Conservation (phyloP, 208 protist genomes). For the Trypanosoma theileri region DNA sequence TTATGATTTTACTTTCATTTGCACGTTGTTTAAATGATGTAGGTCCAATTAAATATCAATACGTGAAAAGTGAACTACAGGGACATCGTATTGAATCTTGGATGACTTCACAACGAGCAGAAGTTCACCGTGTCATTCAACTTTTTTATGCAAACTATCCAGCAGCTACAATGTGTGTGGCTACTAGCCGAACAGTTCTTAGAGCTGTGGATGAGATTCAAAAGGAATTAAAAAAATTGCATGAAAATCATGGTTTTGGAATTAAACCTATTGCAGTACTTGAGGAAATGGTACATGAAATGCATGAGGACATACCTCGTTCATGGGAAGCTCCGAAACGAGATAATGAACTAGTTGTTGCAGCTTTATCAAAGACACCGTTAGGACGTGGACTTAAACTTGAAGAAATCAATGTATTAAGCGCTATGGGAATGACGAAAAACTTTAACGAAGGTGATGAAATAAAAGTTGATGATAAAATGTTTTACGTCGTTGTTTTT, state of each 20-base stretch:
- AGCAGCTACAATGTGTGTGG: constrained; percentile 66
- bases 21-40: constrained; percentile 57
- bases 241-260: constrained; percentile 56
- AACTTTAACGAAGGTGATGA: constrained; percentile 61
- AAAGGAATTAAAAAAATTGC: constrained; percentile 42
- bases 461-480: constrained; percentile 61
- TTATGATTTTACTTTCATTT: constrained; percentile 74
- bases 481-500: constrained; percentile 76
- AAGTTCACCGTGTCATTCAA: constrained; percentile 54
- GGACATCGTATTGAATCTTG: constrained; percentile 57
- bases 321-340: constrained; percentile 53
- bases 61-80: constrained; percentile 43
- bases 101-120: constrained; percentile 50
- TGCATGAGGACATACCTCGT: constrained; percentile 47
- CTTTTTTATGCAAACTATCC: constrained; percentile 78
- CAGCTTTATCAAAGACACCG: constrained; percentile 59
- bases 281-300: constrained; percentile 34
- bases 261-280: constrained; percentile 40
- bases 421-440: constrained; percentile 63
- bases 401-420: constrained; percentile 60
- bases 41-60: constrained; percentile 59
- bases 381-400: constrained; percentile 58
- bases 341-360: constrained; percentile 60
- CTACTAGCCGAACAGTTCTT: constrained; percentile 60
- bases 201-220: constrained; percentile 53